Base-by-base conservation (phyloP, 257 asterid genomes). In the Scutellaria baicalensis region DNA sequence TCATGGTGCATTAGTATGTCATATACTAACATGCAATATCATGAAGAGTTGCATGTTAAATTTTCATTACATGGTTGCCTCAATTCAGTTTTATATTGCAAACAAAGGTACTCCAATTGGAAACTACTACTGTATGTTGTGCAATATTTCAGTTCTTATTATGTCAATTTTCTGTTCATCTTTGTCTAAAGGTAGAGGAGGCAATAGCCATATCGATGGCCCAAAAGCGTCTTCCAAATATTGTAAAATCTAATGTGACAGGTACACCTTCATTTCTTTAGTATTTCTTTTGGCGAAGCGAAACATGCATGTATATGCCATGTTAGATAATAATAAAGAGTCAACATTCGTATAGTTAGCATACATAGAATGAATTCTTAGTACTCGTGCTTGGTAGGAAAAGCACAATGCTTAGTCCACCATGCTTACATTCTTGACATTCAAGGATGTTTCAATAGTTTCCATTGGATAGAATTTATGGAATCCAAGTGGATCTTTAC, bases 121-220 rank as follows among this genome's bases (percentile, higher is more conserved):
- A 23, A 23, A 23, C 31, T 23, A 23, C 31, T 3, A 23, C 31
- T 45, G 52, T 27, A 38, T 9, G 20, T 61, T 39, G 27, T 5
- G 21, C 20, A 13, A 8, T 44, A 64, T 61, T 52, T 71, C 38
- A 21, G 52, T 40, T 50, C 45, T 56, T 40, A 52, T 23, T 16
- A 39, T 43, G 57, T 36, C 51, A 20, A 63, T 52, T 39, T 55
- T 70, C 18, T 39, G 5, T 71, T 47, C 40, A 21, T 9, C 47
- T 68, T 75, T 56, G 31, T 76, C 59, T 69, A 21, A 80, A 90
- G 97, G 94, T 91, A 18, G 99, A 91, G 84, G 99, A 86, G 79
- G 93, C 96, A 51, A 48, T 91, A 77, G 95, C 96, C 9, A 72
- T 93, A 73, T 76, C 99, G 75, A 78, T 94, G 92, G 97, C 97